Evolutionary conservation across 495 filamentous ascomycete species (phyloP), one percentile per base, ranked within the genome.

Genomic region (Aspergillus avenaceus): DNA sequence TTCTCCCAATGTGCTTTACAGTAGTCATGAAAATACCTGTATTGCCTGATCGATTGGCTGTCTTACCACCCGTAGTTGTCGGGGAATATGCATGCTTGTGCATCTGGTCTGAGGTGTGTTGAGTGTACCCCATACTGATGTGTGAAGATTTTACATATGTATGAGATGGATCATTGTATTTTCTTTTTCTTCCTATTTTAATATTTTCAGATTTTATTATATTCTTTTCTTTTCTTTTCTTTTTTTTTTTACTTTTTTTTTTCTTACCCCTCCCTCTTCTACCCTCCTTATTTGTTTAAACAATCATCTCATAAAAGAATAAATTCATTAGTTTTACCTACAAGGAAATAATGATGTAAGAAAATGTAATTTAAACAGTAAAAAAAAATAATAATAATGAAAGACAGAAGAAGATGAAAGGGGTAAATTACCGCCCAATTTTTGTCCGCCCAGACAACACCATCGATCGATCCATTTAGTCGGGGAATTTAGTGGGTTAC

Each of bases 41-140:
- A 45, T 44, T 45, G 48, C 18, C 36, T 49, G 21, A 49, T 53
- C 38, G 27, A 60, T 56, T 60, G 58, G 58, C 47, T 41, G 46
- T 23, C 38, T 27, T 32, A n/a, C 8, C n/a, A 44, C n/a, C 8
- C 22, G 27, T 38, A 45, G 44, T 41, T n/a, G 37, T 47, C 45
- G 44, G 47, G 47, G 47, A 22, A 44, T 46, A 54, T 49, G 50
- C 42, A 50, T 21, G 21, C 47, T 49, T 50, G 41, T 54, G 24
- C 47, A 40, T 22, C 38, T 13, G 49, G 28, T 26, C 24, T 44
- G 25, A 45, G 19, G 16, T 38, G 34, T 16, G 16, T 21, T 19
- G 34, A 19, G 16, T 19, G 16, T 38, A 38, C 34, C 34, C 34
- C 34, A 21, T 38, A 38, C 34, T 38, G 16, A 19, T 38, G 18